Evolutionary conservation across 768 basidiomycete species (phyloP), one percentile per base, ranked within the genome.

Genomic region (Pleurotus cornucopiae): DNA sequence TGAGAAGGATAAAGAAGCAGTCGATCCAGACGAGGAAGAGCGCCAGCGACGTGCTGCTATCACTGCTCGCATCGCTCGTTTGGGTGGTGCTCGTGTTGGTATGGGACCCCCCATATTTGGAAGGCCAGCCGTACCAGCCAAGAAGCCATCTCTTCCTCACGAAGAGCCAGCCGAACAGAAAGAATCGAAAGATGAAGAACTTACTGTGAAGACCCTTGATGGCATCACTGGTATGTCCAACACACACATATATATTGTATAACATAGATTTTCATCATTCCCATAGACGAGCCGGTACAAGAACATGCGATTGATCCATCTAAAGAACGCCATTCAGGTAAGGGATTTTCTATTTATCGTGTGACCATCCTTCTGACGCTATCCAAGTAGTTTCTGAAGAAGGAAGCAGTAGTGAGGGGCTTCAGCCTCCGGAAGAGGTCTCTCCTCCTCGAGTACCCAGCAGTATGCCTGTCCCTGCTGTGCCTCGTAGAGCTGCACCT

Each of bases 21-120:
- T 60, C 21, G 84, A 84, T 63, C 78, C 81, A 1, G 58, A 86
- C 64, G 85, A 86, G 48, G 86, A 89, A 60, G 88, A 90, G 62
- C 76, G 86, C 54, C 86, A 90, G 64, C 81, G 88, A 46, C 82
- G 94, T 43, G 89, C 92, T 4, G 86, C 90, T 9, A 86, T 98
- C 64, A 92, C 94, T 30, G 93, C 93, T 20, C 81, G 94, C 46
- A 93, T 98, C 92, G 94, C 93, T 41, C 87, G 88, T 58, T 78
- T 98, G 14, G 95, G 95, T 25, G 95, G 93, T 47, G 83, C 91
- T 12, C 76, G 86, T 54, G 74, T 93, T 20, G 91, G 90, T 3
- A 89, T 96, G 88, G 82, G 76, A 1, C 85, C 87, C 1, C 86
- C 89, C 48, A 73, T 86, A 57, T 85, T 91, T 69, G 85, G 81